phyloP scores from a whole-genome alignment of 768 basidiomycete genomes.

The Leccinum subtestaceum region DNA sequence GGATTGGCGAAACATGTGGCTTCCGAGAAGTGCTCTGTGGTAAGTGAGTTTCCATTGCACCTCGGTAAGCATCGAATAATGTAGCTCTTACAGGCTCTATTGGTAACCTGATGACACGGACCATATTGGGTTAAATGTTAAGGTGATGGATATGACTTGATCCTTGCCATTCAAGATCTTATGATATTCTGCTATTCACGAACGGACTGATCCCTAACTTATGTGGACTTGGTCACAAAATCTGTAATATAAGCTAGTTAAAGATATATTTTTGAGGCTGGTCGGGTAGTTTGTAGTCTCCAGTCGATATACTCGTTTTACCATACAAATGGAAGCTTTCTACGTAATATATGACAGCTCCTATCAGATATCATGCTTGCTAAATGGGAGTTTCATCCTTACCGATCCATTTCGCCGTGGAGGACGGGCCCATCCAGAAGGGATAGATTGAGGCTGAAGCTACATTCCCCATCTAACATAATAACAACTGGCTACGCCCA shows the following conservation, averaged over 20 bases:
- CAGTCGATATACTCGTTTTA: not conserved
- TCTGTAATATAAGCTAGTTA: not conserved
- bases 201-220: not conserved
- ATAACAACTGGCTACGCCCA: not conserved
- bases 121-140: not conserved
- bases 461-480: not conserved
- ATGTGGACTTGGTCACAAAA: not conserved
- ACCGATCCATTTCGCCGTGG: not conserved
- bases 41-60: not conserved
- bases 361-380: not conserved
- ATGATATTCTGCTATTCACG: not conserved
- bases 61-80: not conserved
- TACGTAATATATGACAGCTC: not conserved
- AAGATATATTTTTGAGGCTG: not conserved
- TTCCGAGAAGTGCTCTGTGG: conserved; percentile 7
- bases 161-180: not conserved
- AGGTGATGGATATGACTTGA: not conserved
- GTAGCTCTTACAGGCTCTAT: not conserved
- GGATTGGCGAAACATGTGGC: conserved; percentile 11
- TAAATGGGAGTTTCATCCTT: not conserved
- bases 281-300: not conserved
- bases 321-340: not conserved
- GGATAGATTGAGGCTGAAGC: not conserved
- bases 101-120: not conserved
- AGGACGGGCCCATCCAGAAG: not conserved